These are phyloP conservation scores for Murraya paniculata DNA, from an alignment of 345 rosid genomes.

Conservation along the genomic window DNA sequence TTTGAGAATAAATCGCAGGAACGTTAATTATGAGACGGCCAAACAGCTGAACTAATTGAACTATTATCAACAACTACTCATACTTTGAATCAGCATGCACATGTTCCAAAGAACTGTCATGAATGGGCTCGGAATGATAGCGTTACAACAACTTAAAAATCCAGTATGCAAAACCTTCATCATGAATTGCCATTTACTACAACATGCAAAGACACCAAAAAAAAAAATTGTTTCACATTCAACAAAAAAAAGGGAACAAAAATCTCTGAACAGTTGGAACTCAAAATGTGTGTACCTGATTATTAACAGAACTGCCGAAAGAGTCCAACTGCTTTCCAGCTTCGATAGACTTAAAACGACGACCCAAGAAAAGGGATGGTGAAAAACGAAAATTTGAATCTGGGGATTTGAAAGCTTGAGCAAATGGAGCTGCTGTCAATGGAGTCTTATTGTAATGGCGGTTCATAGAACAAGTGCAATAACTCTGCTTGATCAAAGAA, in stretches of 20 bases:
- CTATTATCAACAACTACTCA: too few relatives aligned
- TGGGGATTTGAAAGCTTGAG: slow-evolving; percentile 17
- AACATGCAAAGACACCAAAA: too few relatives aligned
- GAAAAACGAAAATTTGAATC: not conserved
- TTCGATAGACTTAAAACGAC: slow-evolving; percentile 30
- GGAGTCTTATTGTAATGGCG: not conserved
- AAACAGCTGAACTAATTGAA: too few relatives aligned
- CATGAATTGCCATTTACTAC: too few relatives aligned
- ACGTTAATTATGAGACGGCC: too few relatives aligned
- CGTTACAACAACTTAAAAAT: too few relatives aligned
- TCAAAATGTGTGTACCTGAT: slow-evolving; percentile 15
- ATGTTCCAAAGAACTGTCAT: too few relatives aligned
- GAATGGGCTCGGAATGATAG: too few relatives aligned
- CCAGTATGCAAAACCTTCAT: not conserved
- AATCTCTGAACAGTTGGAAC: not conserved
- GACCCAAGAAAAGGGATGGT: slow-evolving; percentile 6
- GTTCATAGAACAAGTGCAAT: not conserved
- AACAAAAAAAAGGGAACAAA: not conserved
- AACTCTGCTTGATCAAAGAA: not conserved
- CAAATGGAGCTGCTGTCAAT: not conserved
- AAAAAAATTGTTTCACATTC: not conserved
- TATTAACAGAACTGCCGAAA: not conserved
- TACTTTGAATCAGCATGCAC: too few relatives aligned
- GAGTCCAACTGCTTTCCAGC: slow-evolving; percentile 24
- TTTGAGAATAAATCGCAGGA: not conserved